Evolutionary conservation across 305 asterid genomes (phyloP), one percentile per base, ranked within the genome.

Genomic region (Ajuga reptans): DNA sequence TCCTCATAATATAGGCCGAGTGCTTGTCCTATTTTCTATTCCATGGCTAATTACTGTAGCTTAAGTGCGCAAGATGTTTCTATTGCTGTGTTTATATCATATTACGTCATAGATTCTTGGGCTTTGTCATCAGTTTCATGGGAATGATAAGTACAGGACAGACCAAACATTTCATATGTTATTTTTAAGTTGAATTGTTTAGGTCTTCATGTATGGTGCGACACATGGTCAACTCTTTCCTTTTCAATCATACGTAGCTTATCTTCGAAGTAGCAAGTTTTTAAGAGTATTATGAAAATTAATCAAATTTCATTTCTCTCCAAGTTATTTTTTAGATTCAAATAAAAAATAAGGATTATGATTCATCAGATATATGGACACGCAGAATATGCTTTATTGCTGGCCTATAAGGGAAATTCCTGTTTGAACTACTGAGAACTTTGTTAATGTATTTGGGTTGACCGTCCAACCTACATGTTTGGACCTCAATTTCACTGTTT

Each of bases 61-160:
- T 65, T 24, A 49, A 24, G 43, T 69, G 37, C 65, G 31, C 58
- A 56, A 42, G 53, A 49, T 57, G 69, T 71, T 49, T 75, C 57
- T 50, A 41, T 60, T 59, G 79, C 56, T 75, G 71, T 69, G 64
- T 57, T 65, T 53, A 15, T 41, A 46, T 17, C 29, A 7, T 24
- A 51, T 64, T 21, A 55, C 51, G 46, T 66, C 41, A 29, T 69
- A 36, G 33, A 49, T 53, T 53, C 39, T 34, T 43, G 50, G 58
- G 67, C 58, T 27, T 39, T 46, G 6, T 43, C 50, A 50, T 27
- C 46, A 73, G 27, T 62, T 47, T 37, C 47, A 58, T 14, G 61
- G 58, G 42, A 41, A 45, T 64, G 68, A 54, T 65, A 66, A 70
- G 33, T 72, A 59, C 37, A 21, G 70, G 24, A 49, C 66, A 18